Evolutionary conservation across 2,329 filamentous ascomycete genomes (phyloP).

Genomic region (Penicillium sclerotigenum): DNA sequence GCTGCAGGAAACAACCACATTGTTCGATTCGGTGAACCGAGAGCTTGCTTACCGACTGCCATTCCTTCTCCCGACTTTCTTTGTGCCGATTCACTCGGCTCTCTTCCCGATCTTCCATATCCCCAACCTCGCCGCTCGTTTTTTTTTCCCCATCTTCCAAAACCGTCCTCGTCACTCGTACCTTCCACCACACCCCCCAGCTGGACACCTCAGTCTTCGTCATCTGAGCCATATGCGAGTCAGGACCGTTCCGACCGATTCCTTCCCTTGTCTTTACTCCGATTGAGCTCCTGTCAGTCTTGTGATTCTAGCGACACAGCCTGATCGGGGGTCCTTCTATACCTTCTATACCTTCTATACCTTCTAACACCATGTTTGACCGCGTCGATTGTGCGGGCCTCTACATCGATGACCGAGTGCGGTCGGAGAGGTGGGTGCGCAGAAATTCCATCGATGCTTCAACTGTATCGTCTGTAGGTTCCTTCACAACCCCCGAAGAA

Average conservation of each 20-base stretch:
- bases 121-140: constrained; percentile 1
- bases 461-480: constrained; percentile 25
- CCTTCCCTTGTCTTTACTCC: constrained; percentile 12
- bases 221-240: constrained; percentile 29
- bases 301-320: constrained; percentile 17
- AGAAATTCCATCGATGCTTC: constrained; percentile 30
- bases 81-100: constrained; percentile 8
- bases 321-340: constrained; percentile 14
- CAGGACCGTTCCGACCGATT: constrained; percentile 15
- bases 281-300: constrained; percentile 9
- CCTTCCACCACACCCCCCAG: constrained; percentile 12
- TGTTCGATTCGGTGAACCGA: constrained; percentile 23
- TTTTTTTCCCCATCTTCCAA: not conserved
- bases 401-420: constrained; percentile 47
- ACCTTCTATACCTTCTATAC: constrained; percentile 5
- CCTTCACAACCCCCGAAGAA: constrained; percentile 37
- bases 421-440: constrained; percentile 45
- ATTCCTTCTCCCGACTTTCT: constrained; percentile 15
- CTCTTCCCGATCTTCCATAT: not conserved
- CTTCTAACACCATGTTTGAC: constrained; percentile 40
- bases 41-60: constrained; percentile 17
- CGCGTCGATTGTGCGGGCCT: constrained; percentile 44
- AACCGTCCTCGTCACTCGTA: constrained; percentile 9
- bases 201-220: constrained; percentile 2
- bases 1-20: constrained; percentile 35